Base-by-base conservation (phyloP, 1,284 basidiomycete genomes). In the Trichosporon faecale region DNA sequence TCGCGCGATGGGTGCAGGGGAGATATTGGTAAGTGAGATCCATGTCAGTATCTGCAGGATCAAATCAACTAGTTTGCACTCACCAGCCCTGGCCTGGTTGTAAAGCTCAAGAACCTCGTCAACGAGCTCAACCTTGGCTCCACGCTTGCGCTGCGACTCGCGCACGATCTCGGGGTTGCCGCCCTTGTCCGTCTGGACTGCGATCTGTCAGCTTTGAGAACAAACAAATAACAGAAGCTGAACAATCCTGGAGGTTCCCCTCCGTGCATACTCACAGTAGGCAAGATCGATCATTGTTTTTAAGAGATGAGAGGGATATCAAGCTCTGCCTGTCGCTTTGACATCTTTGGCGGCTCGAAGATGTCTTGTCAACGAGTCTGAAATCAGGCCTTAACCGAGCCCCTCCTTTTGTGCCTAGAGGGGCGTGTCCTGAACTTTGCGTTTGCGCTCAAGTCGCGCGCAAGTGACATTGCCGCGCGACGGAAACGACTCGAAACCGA, bases 161-260 rank as follows among this genome's bases (percentile, higher is more conserved):
- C 91, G 87, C 76, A 99, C 95, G 79, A 91, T 88, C 76, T 93
- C 90, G n/a, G 95, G 90, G 85, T 98, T 93, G 65, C 96, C 97
- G 46, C 96, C 97, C 82, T 95, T 96, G 84, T 86, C 89, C 44
- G 78, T 72, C 76, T 83, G 82, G 73, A 84, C 83, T 84, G 68
- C 2, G 14, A 27, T 12, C 49, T 3, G 31, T 44, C n/a, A 33
- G 16, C 27, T 12, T 12, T n/a, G 44, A 61, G 57, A 5, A 61
- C n/a, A 21, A 60, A 18, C 16, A 8, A 23, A 14, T 1, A 21
- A 35, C 64, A 31, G 55, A 25, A 27, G 18, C 64, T 14, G 23
- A 25, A 12, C 31, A 33, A 49, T 12, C 14, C 25, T 49, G 44
- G 1, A 60, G 12, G 14, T 3, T 8, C 23, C 21, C 35, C 23